These are phyloP conservation scores for Salix koriyanagi DNA, from an alignment of 345 rosid species.

Conservation along the genomic window DNA sequence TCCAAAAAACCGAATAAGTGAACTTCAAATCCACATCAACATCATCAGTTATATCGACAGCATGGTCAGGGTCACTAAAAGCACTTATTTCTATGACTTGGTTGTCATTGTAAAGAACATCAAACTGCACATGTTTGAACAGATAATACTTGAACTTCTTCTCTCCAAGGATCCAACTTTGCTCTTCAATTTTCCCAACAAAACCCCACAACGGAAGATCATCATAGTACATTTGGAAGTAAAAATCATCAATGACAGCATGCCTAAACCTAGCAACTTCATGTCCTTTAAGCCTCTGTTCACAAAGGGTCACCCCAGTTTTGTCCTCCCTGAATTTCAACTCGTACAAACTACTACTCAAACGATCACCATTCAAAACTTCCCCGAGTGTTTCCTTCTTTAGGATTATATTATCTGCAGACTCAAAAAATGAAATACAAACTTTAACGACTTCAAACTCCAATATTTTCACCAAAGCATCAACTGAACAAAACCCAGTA, in stretches of 20 bases:
- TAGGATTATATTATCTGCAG: constrained; percentile 51
- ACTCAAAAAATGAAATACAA: neutral
- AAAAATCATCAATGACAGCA: constrained; percentile 56
- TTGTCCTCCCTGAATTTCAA: constrained; percentile 55
- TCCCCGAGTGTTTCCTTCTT: constrained; percentile 71
- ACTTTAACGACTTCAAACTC: constrained; percentile 8
- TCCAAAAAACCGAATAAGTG: constrained; percentile 79
- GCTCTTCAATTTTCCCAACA: constrained; percentile 67
- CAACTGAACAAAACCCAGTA: neutral
- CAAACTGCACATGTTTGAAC: constrained; percentile 64
- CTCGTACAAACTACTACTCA: constrained; percentile 47
- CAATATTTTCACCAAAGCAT: neutral
- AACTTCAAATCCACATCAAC: constrained; percentile 54
- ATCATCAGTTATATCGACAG: constrained; percentile 64
- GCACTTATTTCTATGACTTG: constrained; percentile 51
- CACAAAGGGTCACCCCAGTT: constrained; percentile 35
- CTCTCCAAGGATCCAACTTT: constrained; percentile 26
- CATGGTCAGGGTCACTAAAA: constrained; percentile 56
- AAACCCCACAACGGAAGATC: constrained; percentile 94
- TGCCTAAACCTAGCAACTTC: constrained; percentile 53
- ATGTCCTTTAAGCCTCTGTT: constrained; percentile 41
- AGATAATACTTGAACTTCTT: constrained; percentile 46
- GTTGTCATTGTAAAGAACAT: constrained; percentile 55
- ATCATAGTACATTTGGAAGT: constrained; percentile 83
- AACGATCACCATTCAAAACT: constrained; percentile 73